Base-by-base conservation (phyloP, 345 rosid genomes). In the Citrus medica region DNA sequence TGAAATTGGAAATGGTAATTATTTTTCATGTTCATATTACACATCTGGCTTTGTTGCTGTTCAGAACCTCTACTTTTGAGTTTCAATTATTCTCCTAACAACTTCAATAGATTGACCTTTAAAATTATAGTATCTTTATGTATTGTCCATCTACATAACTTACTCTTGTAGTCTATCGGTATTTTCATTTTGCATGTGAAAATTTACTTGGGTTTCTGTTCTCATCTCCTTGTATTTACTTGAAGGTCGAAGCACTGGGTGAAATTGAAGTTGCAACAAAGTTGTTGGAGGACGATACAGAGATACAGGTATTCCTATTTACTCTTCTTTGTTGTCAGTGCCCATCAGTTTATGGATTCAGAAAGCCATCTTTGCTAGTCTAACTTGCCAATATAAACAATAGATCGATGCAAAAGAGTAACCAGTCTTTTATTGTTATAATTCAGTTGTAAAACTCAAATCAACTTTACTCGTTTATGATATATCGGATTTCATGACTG, bases 251-350 rank as follows among this genome's bases (percentile, higher is more conserved):
- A 87, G 94, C 97, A n/a, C 86, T 91, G 60, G 95, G 90, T 59
- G 97, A 95, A 84, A 93, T 95, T 68, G 94, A 92, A 83, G 83
- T 93, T 70, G 98, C 98, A 25, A 87, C 97, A 19, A 93, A 90
- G 87, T 84, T 95, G 84, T 83, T 95, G 84, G 83, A 82, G 66
- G 85, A 86, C 75, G 89, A 87, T 73, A 67, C 71, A 19, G 77
- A 81, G 63, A 75, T 83, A 76, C 86, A 87, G 98, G 98, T 91
- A 86, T 61, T 56, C 21, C 59, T 77, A 32, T 77, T 27, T 14
- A 53, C 22, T 38, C 56, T 58, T 74, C 51, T 46, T 78, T 42
- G 32, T 53, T 19, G 12, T 77, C 59, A 56, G 38, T 35, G 58
- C 35, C 63, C 28, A 9, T 72, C 22, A 32, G 46, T 25, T n/a